These are phyloP conservation scores for Solanum chacoense DNA, from an alignment of 305 asterid genomes.

Conservation along the genomic window DNA sequence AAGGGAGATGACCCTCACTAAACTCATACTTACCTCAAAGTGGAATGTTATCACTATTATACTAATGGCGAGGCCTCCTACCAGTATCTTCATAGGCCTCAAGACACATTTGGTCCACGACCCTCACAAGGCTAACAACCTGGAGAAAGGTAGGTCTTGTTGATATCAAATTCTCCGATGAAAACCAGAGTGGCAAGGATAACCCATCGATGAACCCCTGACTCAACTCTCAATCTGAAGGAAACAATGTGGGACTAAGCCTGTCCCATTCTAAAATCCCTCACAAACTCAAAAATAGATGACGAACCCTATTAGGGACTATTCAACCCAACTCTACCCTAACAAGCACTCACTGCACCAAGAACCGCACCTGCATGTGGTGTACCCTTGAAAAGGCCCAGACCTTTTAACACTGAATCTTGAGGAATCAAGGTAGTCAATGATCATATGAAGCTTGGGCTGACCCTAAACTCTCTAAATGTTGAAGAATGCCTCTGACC, in stretches of 20 bases:
- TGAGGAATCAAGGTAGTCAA: background rate
- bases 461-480: background rate
- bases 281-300: background rate
- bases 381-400: background rate
- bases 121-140: background rate
- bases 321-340: background rate
- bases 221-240: background rate
- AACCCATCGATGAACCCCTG: background rate
- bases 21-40: background rate
- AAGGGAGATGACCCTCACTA: background rate
- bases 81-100: background rate
- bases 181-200: background rate
- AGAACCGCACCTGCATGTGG: background rate
- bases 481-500: background rate
- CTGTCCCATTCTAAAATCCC: background rate
- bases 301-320: background rate
- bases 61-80: background rate
- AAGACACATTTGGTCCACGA: accelerated
- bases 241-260: background rate
- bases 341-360: background rate
- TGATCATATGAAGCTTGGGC: background rate
- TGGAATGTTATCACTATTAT: background rate
- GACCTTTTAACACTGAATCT: background rate
- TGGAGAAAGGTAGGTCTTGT: background rate
- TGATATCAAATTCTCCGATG: background rate